These are phyloP conservation scores for Metarhizium robertsii DNA, from an alignment of 2,329 filamentous ascomycete genomes.

Conservation along the genomic window DNA sequence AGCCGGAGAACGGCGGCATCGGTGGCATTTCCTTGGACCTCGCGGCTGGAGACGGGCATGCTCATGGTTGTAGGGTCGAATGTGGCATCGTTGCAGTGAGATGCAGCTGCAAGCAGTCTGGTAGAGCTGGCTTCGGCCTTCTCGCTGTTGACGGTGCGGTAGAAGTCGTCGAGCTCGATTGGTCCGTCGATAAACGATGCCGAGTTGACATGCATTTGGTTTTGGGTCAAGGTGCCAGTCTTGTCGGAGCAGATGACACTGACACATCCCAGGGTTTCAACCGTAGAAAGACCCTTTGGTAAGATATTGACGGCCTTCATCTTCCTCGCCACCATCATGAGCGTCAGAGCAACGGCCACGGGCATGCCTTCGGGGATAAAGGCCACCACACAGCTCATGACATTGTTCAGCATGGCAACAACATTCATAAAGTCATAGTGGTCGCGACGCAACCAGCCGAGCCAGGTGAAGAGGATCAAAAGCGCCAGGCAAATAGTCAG, in stretches of 20 bases:
- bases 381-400: slow-evolving; percentile 32
- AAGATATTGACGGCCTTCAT: slow-evolving; percentile 34
- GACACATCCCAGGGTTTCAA: slow-evolving; percentile 33
- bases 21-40: slow-evolving; percentile 32
- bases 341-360: slow-evolving; percentile 27
- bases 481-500: slow-evolving; percentile 28
- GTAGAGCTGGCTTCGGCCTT: slow-evolving; percentile 7
- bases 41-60: slow-evolving; percentile 23
- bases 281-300: slow-evolving; percentile 30
- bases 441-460: slow-evolving; percentile 28
- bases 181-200: slow-evolving; percentile 26
- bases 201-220: slow-evolving; percentile 33
- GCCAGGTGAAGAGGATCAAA: slow-evolving; percentile 35
- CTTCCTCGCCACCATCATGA: slow-evolving; percentile 31
- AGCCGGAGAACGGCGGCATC: slow-evolving; percentile 33
- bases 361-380: slow-evolving; percentile 32
- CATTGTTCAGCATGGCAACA: slow-evolving; percentile 34
- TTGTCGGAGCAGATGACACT: slow-evolving; percentile 35
- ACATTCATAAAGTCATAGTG: slow-evolving; percentile 30
- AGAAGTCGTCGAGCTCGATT: slow-evolving; percentile 17
- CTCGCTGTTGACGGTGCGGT: slow-evolving; percentile 10
- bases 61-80: slow-evolving; percentile 29
- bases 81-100: slow-evolving; percentile 32
- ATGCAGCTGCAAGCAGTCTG: slow-evolving; percentile 20
- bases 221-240: slow-evolving; percentile 33